These are phyloP conservation scores for Syzygium syzygioides DNA, from an alignment of 441 rosid genomes.

Conservation along the genomic window DNA sequence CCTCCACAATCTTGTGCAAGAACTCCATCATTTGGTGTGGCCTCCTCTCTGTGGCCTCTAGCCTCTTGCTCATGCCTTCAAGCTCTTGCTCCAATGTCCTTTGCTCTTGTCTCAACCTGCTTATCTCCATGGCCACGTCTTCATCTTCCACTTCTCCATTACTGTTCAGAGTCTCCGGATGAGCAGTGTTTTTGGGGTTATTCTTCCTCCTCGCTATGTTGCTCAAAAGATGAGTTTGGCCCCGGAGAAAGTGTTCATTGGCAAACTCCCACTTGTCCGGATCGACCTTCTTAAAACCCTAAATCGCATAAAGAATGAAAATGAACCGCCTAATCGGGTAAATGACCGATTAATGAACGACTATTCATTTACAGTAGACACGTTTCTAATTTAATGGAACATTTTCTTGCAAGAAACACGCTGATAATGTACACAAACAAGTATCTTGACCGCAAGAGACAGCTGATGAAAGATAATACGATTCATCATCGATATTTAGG, in stretches of 20 bases:
- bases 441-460: background rate
- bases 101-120: conserved; percentile 72
- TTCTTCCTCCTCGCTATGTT: conserved; percentile 56
- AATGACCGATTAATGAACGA: background rate
- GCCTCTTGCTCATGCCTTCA: conserved; percentile 55
- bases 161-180: conserved; percentile 11
- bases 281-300: conserved; percentile 73
- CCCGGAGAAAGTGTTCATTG: conserved; percentile 55
- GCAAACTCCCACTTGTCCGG: conserved; percentile 73
- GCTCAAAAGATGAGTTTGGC: conserved; percentile 43
- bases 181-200: conserved; percentile 3
- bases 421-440: background rate
- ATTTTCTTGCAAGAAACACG: background rate
- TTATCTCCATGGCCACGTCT: conserved; percentile 59
- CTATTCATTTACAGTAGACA: background rate
- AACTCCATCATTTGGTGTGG: conserved; percentile 86
- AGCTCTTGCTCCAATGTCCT: conserved; percentile 47
- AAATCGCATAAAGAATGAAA: background rate
- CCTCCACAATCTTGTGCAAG: conserved; percentile 59
- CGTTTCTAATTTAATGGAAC: background rate
- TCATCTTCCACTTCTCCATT: conserved; percentile 48
- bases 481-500: background rate
- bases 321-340: background rate
- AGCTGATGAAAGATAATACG: background rate
- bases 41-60: conserved; percentile 74